Percentiles rank a stretch among this genome's conserved stretches.
Conservation (phyloP, 257 asterid genomes). For the Scutellaria baicalensis region DNA sequence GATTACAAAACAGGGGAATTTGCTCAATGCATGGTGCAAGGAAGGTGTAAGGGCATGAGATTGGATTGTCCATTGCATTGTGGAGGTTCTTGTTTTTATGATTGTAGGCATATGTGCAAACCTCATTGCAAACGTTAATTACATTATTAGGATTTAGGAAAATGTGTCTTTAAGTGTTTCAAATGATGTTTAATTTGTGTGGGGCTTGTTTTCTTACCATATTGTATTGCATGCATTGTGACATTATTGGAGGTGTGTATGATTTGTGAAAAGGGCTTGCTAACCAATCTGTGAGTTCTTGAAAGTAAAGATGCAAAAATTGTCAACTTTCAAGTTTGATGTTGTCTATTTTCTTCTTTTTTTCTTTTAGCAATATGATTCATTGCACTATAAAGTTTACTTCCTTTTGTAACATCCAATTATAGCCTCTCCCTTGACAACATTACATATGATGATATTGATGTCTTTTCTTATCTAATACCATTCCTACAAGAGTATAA, state of each 20-base stretch:
- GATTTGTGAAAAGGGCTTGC: neutral
- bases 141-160: neutral
- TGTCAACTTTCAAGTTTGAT: constrained; percentile 6
- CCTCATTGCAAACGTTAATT: constrained; percentile 31
- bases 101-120: constrained; percentile 32
- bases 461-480: neutral
- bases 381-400: neutral
- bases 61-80: constrained; percentile 34
- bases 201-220: neutral
- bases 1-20: constrained; percentile 26
- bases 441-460: neutral
- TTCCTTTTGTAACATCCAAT: neutral
- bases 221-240: neutral
- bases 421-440: neutral
- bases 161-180: neutral
- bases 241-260: neutral
- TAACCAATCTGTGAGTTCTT: neutral
- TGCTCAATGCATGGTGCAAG: constrained; percentile 25
- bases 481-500: neutral
- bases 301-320: neutral
- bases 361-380: neutral
- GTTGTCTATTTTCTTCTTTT: neutral
- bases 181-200: neutral
- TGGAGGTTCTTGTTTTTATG: constrained; percentile 35
- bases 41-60: constrained; percentile 32